These are phyloP conservation scores for Phytophthora sojae DNA, from an alignment of 352 stramenopile species.

Conservation along the genomic window DNA sequence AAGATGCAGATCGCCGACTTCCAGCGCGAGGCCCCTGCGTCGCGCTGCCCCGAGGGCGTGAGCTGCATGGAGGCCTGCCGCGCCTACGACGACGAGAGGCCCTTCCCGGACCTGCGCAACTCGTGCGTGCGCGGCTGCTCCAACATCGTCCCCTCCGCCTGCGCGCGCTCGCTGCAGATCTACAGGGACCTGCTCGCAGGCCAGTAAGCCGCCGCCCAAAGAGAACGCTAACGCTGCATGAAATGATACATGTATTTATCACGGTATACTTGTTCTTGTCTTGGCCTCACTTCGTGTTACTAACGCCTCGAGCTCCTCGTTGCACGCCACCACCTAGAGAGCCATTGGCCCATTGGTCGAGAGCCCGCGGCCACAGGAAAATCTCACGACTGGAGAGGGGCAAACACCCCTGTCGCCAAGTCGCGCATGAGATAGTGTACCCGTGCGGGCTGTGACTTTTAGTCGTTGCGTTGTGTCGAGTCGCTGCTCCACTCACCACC, in stretches of 20 bases:
- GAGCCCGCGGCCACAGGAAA: background rate
- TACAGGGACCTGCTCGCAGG: slow-evolving; percentile 55
- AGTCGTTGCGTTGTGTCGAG: slow-evolving; percentile 26
- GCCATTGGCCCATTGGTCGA: background rate
- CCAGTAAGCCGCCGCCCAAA: too few species aligned
- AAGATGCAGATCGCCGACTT: slow-evolving; percentile 39
- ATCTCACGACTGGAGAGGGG: background rate
- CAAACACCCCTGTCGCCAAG: slow-evolving; percentile 16
- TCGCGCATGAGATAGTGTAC: background rate
- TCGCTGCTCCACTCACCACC: slow-evolving; percentile 22
- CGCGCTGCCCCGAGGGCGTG: slow-evolving; percentile 62
- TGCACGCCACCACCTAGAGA: background rate
- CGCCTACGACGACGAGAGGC: slow-evolving; percentile 64
- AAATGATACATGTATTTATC: slow-evolving; percentile 5
- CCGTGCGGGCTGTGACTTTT: too few species aligned
- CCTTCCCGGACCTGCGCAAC: slow-evolving; percentile 55
- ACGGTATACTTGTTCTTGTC: background rate
- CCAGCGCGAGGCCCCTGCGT: slow-evolving; percentile 25
- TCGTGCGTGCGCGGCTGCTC: slow-evolving; percentile 65
- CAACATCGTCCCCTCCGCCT: slow-evolving; percentile 69
- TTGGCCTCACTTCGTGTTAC: background rate
- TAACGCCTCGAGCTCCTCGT: too few species aligned
- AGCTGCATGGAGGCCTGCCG: slow-evolving; percentile 66
- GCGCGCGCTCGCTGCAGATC: slow-evolving; percentile 72
- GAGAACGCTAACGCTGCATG: too few species aligned